Evolutionary conservation across 805 yeast species (phyloP).

Genomic region (fission yeast (Schizosaccharomyces pombe)): DNA sequence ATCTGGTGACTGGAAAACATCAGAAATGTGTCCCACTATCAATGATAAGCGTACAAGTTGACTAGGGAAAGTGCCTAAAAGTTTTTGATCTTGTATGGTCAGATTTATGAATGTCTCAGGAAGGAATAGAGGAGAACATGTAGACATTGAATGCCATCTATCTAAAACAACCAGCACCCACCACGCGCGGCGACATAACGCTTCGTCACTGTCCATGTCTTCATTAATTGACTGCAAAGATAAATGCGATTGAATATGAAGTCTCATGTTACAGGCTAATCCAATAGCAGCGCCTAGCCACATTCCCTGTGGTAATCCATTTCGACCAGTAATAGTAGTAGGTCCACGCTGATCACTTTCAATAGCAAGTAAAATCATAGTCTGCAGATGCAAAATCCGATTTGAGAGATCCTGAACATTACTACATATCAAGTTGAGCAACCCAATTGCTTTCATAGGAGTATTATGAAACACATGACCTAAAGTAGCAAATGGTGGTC

Average conservation of each 20-base stretch:
- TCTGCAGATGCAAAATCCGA: constrained; percentile 15
- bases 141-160: constrained; percentile 13
- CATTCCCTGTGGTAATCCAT: constrained; percentile 6
- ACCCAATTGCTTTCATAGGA: neutral
- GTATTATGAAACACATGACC: constrained; percentile 5
- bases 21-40: constrained; percentile 11
- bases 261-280: constrained; percentile 11
- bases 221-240: constrained; percentile 8
- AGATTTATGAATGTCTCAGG: constrained; percentile 11
- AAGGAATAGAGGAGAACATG: constrained; percentile 11
- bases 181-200: constrained; percentile 12
- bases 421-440: neutral
- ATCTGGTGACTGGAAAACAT: constrained; percentile 8
- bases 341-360: constrained; percentile 13
- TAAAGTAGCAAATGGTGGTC: neutral
- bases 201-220: constrained; percentile 10
- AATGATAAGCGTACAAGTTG: constrained; percentile 10
- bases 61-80: constrained; percentile 8
- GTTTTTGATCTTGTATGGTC: constrained; percentile 8
- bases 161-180: constrained; percentile 13
- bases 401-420: neutral
- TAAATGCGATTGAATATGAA: constrained; percentile 9
- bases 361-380: constrained; percentile 14
- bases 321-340: constrained; percentile 5
- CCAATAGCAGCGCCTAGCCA: constrained; percentile 20